Conservation (phyloP, 176 grass and related monocot genomes). For the Aegilops umbellulata region DNA sequence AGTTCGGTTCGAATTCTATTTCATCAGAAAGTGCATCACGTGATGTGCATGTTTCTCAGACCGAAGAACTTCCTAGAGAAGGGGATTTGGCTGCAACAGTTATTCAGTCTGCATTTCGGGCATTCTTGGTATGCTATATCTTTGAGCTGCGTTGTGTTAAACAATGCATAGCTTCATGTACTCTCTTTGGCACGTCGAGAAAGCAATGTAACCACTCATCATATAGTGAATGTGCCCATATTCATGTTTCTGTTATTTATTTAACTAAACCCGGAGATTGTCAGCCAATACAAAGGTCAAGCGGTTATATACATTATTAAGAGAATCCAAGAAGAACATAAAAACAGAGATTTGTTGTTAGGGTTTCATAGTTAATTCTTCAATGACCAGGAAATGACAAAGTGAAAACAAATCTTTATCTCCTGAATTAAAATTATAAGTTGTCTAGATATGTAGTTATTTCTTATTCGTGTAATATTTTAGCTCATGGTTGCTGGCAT, state of each 20-base stretch:
- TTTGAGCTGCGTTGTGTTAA: neutral
- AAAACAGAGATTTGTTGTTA: conserved; percentile 3
- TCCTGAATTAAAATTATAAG: conserved; percentile 17
- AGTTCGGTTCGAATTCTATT: conserved; percentile 48
- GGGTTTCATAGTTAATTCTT: conserved; percentile 25
- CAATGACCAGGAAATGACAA: neutral
- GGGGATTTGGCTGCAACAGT: conserved; percentile 70
- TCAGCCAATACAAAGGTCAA: neutral
- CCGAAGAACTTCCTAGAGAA: conserved; percentile 41
- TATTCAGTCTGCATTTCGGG: conserved; percentile 86
- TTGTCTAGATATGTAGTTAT: conserved; percentile 4
- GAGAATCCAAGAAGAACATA: conserved; percentile 20
- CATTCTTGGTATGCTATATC: conserved; percentile 75
- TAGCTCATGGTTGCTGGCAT: conserved; percentile 17
- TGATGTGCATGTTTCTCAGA: conserved; percentile 35
- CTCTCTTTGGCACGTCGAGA: neutral
- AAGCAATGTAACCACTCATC: neutral
- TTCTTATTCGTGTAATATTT: conserved; percentile 1
- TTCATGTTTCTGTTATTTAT: conserved; percentile 4
- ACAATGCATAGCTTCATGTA: neutral
- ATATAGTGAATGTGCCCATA: conserved; percentile 1
- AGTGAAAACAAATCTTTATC: conserved; percentile 11
- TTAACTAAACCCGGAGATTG: conserved; percentile 6
- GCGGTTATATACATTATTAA: neutral
- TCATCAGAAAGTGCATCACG: conserved; percentile 36